Conservation (phyloP, 192 early-diverging fungal species). For the Neocallimastix lanati region DNA sequence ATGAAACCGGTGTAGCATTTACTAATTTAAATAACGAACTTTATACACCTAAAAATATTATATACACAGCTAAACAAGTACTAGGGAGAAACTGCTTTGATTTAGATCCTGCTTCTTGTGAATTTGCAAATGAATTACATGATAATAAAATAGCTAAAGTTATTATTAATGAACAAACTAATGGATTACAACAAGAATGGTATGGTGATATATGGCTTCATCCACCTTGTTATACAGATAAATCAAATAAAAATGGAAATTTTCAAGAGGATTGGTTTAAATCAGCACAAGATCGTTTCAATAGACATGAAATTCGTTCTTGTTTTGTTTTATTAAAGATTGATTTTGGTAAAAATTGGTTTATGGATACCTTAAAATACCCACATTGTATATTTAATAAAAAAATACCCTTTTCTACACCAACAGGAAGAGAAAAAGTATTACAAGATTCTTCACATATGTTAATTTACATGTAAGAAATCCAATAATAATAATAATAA, state of each 20-base stretch:
- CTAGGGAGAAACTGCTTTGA: slow-evolving; percentile 10
- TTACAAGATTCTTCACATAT: slow-evolving; percentile 11
- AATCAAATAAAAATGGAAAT: neutral
- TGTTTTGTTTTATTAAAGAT: slow-evolving; percentile 11
- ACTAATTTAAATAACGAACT: slow-evolving; percentile 17
- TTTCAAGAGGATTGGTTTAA: slow-evolving; percentile 12
- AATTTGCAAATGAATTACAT: slow-evolving; percentile 16
- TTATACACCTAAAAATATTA: slow-evolving; percentile 18
- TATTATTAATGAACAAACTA: slow-evolving; percentile 9
- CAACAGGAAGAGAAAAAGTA: slow-evolving; percentile 15
- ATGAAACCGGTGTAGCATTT: slow-evolving; percentile 16
- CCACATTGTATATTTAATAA: slow-evolving; percentile 16
- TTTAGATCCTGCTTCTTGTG: slow-evolving; percentile 14
- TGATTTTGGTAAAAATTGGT: slow-evolving; percentile 14
- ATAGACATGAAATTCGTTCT: slow-evolving; percentile 7
- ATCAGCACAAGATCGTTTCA: slow-evolving; percentile 9
- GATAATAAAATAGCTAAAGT: slow-evolving; percentile 4
- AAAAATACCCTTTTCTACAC: slow-evolving; percentile 12
- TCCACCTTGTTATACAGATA: slow-evolving; percentile 11
- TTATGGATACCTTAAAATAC: slow-evolving; percentile 8
- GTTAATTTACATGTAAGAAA: slow-evolving; percentile 16
- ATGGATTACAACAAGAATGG: slow-evolving; percentile 16
- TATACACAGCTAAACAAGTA: slow-evolving; percentile 11
- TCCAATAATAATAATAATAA: too few species aligned
- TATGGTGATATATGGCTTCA: slow-evolving; percentile 19